Base-by-base conservation (phyloP, 2,329 filamentous ascomycete species). In the Thermomyces lanuginosus region DNA sequence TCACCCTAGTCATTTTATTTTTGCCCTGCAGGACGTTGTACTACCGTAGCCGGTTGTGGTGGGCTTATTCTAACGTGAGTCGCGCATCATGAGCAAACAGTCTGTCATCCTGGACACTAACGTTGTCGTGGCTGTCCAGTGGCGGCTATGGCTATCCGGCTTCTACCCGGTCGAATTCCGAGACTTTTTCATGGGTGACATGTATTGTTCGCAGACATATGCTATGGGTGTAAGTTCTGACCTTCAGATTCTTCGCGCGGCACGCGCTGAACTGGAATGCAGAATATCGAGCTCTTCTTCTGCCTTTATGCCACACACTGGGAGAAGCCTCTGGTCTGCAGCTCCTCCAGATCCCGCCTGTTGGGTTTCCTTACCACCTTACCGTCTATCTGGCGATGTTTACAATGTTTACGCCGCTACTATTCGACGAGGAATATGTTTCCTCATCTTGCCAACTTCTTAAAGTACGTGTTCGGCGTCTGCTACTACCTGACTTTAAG, bases 141-240 rank as follows among this genome's bases (percentile, higher is more conserved):
- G 79, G 69, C 79, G 89, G 34, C 62, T 95, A 10, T 58, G 91
- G 28, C 66, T 86, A 25, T 81, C 86, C 8, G 84, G 84, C 3
- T 49, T 92, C 11, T 93, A 91, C 44, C 82, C 82, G 1, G 89
- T 98, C 26, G 86, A 95, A 48, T 98, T 95, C 49, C 72, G 84
- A 31, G 89, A 98, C 53, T 95, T 98, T 56, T 95, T 93, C 53
- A 66, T 95, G 0, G 89, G 89, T 27, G 89, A 98, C 48, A 93
- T 95, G 64, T 92, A 92, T 52, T 95, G 86, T 53, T 95, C 89
- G 2, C 63, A 92, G 30, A 92, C 84, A 4, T 98, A 98, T 51
- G 69, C 76, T 9, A 80, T 81, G 53, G 76, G 80, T 34, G 80
- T 86, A 63, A 59, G 77, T 42, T 69, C 5, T 2, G n/a, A n/a